These are phyloP conservation scores for Phalaenopsis aphrodite DNA, from an alignment of 106 monocot species.

Conservation along the genomic window DNA sequence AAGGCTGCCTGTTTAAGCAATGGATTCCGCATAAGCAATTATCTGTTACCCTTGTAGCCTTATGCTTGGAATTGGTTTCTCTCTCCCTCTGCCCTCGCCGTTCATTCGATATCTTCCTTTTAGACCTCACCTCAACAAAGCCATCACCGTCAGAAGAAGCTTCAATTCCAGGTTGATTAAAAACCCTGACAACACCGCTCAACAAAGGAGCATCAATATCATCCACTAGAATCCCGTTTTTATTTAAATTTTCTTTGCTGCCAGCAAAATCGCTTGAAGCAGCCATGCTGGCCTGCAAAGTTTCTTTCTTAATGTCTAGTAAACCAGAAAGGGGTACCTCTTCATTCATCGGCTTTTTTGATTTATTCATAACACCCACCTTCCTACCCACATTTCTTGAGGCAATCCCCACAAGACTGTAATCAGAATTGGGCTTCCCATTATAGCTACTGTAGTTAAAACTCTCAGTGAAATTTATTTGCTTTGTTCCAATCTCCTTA, in stretches of 20 bases:
- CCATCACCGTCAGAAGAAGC: conserved; percentile 82
- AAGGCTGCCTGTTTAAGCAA: neutral
- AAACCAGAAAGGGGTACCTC: conserved; percentile 17
- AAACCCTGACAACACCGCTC: conserved; percentile 67
- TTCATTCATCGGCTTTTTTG: conserved; percentile 22
- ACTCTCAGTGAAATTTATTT: conserved; percentile 22
- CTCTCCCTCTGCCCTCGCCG: conserved; percentile 75
- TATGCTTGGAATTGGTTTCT: conserved; percentile 74
- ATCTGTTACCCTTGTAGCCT: conserved; percentile 26
- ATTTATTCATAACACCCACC: conserved; percentile 19
- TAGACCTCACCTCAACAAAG: conserved; percentile 93
- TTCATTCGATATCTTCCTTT: conserved; percentile 89
- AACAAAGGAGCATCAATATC: conserved; percentile 61
- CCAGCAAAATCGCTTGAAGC: conserved; percentile 13
- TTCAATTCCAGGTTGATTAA: conserved; percentile 86
- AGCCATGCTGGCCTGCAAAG: conserved; percentile 19
- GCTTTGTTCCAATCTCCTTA: conserved; percentile 37
- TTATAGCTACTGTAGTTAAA: conserved; percentile 15
- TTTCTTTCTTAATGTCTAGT: conserved; percentile 17
- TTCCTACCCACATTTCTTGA: conserved; percentile 25
- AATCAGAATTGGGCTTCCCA: conserved; percentile 1
- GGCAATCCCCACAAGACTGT: conserved; percentile 9
- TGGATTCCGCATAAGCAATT: conserved; percentile 10
- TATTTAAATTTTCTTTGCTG: conserved; percentile 22
- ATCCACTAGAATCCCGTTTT: conserved; percentile 31